phyloP scores from a whole-genome alignment of 2,329 filamentous ascomycete genomes.

The Blastomyces percursus region DNA sequence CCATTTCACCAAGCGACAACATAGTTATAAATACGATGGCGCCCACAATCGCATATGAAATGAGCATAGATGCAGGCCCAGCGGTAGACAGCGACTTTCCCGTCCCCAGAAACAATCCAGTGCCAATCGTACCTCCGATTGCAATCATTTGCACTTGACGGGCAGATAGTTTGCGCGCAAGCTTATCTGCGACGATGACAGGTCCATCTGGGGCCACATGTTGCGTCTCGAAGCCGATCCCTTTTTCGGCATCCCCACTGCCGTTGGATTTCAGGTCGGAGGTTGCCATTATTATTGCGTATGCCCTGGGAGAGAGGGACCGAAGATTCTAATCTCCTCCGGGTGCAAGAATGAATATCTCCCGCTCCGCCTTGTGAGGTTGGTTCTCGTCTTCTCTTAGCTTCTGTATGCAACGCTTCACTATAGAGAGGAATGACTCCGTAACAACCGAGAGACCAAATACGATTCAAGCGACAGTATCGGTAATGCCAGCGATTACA shows the following conservation, averaged over 20 bases:
- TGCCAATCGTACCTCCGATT: slow-evolving; percentile 38
- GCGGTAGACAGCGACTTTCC: slow-evolving; percentile 50
- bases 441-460: not conserved
- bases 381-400: not conserved
- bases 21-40: slow-evolving; percentile 50
- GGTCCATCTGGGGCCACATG: not conserved
- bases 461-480: not conserved
- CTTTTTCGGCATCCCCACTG: slow-evolving; percentile 12
- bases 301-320: not conserved
- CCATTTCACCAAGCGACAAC: slow-evolving; percentile 51
- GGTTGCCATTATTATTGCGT: not conserved
- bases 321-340: too few relatives aligned
- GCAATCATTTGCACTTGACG: slow-evolving; percentile 61
- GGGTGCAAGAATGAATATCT: not conserved
- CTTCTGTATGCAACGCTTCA: not conserved
- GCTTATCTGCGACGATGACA: slow-evolving; percentile 33
- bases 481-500: not conserved
- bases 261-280: not conserved
- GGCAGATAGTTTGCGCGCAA: slow-evolving; percentile 46
- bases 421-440: not conserved
- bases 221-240: not conserved
- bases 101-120: slow-evolving; percentile 52
- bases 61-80: slow-evolving; percentile 49
- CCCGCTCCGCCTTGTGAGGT: not conserved
- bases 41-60: slow-evolving; percentile 48